A percentile compares a stretch with the other conserved stretches of the same genome.
Evolutionary conservation across 805 yeast species (phyloP).

Genomic region (Metschnikowia baotianmanensis): DNA sequence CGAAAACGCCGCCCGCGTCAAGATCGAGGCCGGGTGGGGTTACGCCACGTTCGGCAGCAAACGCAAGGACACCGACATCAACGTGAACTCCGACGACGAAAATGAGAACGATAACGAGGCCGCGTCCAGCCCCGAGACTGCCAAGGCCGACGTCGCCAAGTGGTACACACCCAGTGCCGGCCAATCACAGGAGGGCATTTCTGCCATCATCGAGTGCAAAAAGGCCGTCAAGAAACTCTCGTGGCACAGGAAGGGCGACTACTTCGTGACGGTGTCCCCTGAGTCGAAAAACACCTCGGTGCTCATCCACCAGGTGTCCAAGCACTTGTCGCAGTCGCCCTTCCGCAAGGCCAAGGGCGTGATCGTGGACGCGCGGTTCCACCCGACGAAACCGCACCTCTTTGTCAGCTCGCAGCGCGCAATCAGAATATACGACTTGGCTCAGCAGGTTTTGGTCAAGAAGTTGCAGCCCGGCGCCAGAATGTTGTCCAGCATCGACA

Average conservation of each 20-base stretch:
- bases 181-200: conserved; percentile 61
- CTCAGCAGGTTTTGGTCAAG: conserved; percentile 79
- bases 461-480: conserved; percentile 93
- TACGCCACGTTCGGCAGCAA: conserved; percentile 62
- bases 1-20: conserved; percentile 75
- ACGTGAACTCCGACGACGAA: conserved; percentile 37
- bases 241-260: conserved; percentile 98
- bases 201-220: conserved; percentile 65
- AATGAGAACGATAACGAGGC: conserved; percentile 19
- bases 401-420: conserved; percentile 94
- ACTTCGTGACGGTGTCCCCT: conserved; percentile 95
- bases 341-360: conserved; percentile 91
- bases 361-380: conserved; percentile 94
- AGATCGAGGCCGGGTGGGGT: conserved; percentile 91
- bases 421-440: conserved; percentile 84
- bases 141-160: conserved; percentile 58
- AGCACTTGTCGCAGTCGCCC: conserved; percentile 94
- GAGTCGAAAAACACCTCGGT: conserved; percentile 86
- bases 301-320: conserved; percentile 89
- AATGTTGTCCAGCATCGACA: conserved; percentile 87
- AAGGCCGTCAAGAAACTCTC: conserved; percentile 74
- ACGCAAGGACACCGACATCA: conserved; percentile 38
- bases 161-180: conserved; percentile 79
- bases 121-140: conserved; percentile 23
- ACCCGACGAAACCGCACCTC: conserved; percentile 91